Conservation (phyloP, 768 basidiomycete species). For the Tylopilus felleus region DNA sequence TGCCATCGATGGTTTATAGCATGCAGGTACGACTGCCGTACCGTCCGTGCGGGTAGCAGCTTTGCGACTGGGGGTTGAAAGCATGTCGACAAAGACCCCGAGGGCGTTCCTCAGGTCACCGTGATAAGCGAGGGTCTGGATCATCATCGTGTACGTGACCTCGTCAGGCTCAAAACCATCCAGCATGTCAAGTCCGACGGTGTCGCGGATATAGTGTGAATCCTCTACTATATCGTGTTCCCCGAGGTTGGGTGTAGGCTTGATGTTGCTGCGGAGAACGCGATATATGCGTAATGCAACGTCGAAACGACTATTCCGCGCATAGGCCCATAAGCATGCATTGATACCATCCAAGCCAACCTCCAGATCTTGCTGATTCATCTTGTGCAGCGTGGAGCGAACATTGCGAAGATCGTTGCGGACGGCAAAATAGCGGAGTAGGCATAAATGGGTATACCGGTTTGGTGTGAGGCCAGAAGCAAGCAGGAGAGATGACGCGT, state of each 20-base stretch:
- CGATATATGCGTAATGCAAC: conserved; percentile 62
- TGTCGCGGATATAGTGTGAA: conserved; percentile 37
- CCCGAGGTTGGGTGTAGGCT: conserved; percentile 34
- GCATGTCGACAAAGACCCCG: conserved; percentile 64
- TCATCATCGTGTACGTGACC: conserved; percentile 63
- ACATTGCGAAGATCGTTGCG: conserved; percentile 50
- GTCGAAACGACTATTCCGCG: conserved; percentile 48
- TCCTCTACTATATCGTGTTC: conserved; percentile 38
- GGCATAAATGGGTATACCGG: conserved; percentile 57
- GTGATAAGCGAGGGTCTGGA: conserved; percentile 69
- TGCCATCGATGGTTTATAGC: conserved; percentile 44
- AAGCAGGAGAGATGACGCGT: conserved; percentile 52
- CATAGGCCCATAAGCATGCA: conserved; percentile 68
- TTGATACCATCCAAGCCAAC: conserved; percentile 68
- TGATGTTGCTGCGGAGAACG: conserved; percentile 52
- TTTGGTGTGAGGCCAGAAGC: conserved; percentile 55
- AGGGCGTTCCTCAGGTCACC: conserved; percentile 61
- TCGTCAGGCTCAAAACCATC: conserved; percentile 51
- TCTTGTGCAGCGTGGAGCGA: conserved; percentile 50
- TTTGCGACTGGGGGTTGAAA: conserved; percentile 43
- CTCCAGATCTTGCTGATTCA: conserved; percentile 48
- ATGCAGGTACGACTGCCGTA: conserved; percentile 26
- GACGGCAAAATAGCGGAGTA: conserved; percentile 53
- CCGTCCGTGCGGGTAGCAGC: conserved; percentile 29
- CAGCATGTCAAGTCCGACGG: conserved; percentile 44